These are phyloP conservation scores for Mortierella sp. DNA, from an alignment of 371 early-diverging fungal genomes.

Conservation along the genomic window DNA sequence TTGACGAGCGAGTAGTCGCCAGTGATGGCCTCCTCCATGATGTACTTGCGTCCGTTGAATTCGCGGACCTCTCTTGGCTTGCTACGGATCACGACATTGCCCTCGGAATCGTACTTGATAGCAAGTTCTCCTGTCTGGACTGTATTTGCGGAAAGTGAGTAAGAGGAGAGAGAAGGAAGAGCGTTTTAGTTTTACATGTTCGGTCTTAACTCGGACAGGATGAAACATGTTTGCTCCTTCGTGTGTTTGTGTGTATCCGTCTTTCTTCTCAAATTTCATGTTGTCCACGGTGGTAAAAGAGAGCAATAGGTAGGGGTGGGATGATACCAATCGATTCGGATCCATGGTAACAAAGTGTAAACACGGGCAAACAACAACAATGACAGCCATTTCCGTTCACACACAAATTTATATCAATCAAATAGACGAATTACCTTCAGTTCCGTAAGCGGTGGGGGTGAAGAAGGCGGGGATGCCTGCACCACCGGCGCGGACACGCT, in stretches of 20 bases:
- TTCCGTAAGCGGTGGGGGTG: conserved; percentile 80
- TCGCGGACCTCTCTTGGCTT: conserved; percentile 69
- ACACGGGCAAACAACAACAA: conserved; percentile 5
- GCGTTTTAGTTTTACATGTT: not conserved
- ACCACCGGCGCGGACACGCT: conserved; percentile 78
- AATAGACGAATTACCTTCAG: conserved; percentile 52
- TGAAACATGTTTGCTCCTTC: not conserved
- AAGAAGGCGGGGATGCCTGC: conserved; percentile 82
- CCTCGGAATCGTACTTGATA: conserved; percentile 69
- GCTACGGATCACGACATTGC: conserved; percentile 62
- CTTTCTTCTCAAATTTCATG: not conserved
- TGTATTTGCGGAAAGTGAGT: not conserved
- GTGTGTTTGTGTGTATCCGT: not conserved
- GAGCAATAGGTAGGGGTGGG: not conserved
- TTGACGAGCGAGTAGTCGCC: conserved; percentile 81
- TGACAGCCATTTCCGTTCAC: not conserved
- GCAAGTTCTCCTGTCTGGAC: conserved; percentile 62
- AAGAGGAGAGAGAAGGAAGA: not conserved
- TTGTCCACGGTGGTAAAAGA: not conserved
- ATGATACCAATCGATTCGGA: not conserved
- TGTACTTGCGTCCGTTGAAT: conserved; percentile 71
- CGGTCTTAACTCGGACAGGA: not conserved
- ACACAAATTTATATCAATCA: not conserved
- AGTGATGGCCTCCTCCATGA: conserved; percentile 79
- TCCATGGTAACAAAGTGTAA: not conserved